Base-by-base conservation (phyloP, 352 stramenopile species). In the Blastocystis hominis region DNA sequence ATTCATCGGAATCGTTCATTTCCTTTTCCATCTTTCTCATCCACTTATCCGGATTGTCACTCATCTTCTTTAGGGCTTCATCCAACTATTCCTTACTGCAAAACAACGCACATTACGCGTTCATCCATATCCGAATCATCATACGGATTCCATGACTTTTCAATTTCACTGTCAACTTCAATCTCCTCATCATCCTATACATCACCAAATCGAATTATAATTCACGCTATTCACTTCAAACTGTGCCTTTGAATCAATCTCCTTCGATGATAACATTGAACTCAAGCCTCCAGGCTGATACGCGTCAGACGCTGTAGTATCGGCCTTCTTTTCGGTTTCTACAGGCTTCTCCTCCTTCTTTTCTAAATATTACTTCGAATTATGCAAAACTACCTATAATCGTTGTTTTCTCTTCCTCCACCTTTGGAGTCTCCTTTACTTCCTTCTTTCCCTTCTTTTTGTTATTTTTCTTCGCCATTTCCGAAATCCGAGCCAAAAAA, bases 41-140 rank as follows among this genome's bases (percentile, higher is more conserved):
- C 72, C 72, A 84, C 50, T 84, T 84, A 84, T 84, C 72, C 20
- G 72, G 72, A 68, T 84, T 84, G 34, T 84, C 62, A 20, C 62
- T 47, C 50, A 84, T 66, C 44, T 84, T 61, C 55, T 84, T 53
- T 30, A 84, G 47, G 7, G 72, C 72, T 5, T 69, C 47, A n/a
- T 47, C 40, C 62, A 72, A n/a, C 62, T 72, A 72, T 44, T 30
- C 24, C 24, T 30, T 30, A 30, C 30, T 46, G 3, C 5, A 72
- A 42, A 72, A 0, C 20, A 72, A 38, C 15, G 20, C 62, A 72
- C 10, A 15, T 47, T 5, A 84, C 72, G 9, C 53, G 38, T 34
- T 84, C 72, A 84, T 84, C 72, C 72, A 84, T 84, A 66, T 68
- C 40, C 7, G 50, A 38, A 20, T 84, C 72, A 10, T 64, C 72